These are phyloP conservation scores for Paramecium biaurelia DNA, from an alignment of 73 alveolate genomes.

Conservation along the genomic window DNA sequence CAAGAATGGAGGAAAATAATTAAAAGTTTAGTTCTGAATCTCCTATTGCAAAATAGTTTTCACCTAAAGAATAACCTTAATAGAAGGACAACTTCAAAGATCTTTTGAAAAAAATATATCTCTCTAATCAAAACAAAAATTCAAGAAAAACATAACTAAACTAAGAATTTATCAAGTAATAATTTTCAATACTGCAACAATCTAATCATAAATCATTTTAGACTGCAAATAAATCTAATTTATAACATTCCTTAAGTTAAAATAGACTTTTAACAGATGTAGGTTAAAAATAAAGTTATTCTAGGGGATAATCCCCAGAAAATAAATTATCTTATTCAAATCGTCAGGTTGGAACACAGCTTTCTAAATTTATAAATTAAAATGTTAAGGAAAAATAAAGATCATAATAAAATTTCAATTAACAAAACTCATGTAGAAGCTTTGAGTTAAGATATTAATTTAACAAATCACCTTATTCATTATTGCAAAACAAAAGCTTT, in stretches of 20 bases:
- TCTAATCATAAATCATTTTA: not conserved
- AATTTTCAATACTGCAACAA: not conserved
- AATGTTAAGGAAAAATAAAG: not conserved
- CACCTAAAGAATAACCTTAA: not conserved
- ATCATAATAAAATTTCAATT: not conserved
- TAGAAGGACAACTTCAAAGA: conserved; percentile 28
- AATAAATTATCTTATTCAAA: not conserved
- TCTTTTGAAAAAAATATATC: conserved; percentile 24
- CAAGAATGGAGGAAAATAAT: not conserved
- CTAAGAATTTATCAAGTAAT: not conserved
- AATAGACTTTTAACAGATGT: conserved; percentile 14
- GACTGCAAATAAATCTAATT: not conserved
- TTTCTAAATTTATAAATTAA: not conserved
- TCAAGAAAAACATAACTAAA: not conserved
- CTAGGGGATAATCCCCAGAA: conserved; percentile 41
- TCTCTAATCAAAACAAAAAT: not conserved
- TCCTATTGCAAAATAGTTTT: not conserved
- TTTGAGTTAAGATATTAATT: not conserved
- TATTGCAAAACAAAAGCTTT: not conserved
- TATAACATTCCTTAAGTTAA: conserved; percentile 12
- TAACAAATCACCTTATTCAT: not conserved
- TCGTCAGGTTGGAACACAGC: not conserved
- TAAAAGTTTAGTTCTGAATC: not conserved
- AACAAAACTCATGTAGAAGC: conserved; percentile 6
- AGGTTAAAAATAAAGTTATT: not conserved